Base-by-base conservation (phyloP, 345 rosid species). In the Arabis alpina region DNA sequence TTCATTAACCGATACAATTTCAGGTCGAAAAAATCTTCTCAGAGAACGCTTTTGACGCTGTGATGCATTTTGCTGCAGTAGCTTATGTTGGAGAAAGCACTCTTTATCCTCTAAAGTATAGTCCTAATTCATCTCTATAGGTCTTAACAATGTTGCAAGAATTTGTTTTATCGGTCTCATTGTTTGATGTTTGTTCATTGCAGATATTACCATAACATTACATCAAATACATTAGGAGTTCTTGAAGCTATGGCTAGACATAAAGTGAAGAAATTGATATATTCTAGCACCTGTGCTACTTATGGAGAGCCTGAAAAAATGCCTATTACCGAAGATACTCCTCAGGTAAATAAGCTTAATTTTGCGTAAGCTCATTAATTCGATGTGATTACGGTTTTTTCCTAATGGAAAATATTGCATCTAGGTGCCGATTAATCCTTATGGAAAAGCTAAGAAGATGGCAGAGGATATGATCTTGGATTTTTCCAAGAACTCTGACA, bases 71-170 rank as follows among this genome's bases (percentile, higher is more conserved):
- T 80, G 99, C 99, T 45, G 99, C 99, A 34, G 99, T 94, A 59
- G 99, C 99, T 51, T 94, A 91, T 82, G 99, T 94, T 61, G 99
- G 98, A 64, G 99, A 94, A 84, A 94, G 99, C 81, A 94, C 99
- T 3, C 81, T 87, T 57, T 81, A 94, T 70, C 99, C 99, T 80
- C 89, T 94, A 16, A 91, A 84, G 99, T 94, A 81, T 9, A 48
- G 34, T 47, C 3, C n/a, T n/a, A 2, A 19, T n/a, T 34, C 27
- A 3, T 42, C 32, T 30, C 32, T 41, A 10, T 44, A 41, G 10
- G 10, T 43, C 14, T 16, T 54, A 61, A 62, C 39, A 45, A 44
- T 0, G 6, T 10, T 54, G 39, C 48, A 50, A 64, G 8, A 11
- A 42, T 16, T 55, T 50, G 1, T 24, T 28, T n/a, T 19, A 14